Conservation (phyloP, 805 yeast species). For the Saccharomyces jurei region DNA sequence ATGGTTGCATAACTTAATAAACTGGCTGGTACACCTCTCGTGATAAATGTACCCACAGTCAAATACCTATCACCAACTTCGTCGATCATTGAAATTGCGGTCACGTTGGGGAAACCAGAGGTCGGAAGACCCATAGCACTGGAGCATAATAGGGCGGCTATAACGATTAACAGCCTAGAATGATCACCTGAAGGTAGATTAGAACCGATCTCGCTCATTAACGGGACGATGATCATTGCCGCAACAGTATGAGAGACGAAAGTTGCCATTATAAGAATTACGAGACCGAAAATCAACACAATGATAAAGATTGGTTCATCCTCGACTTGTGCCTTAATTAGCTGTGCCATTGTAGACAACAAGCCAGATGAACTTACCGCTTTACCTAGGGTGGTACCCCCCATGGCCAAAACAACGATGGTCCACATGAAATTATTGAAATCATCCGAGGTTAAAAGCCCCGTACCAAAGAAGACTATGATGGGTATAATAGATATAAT, state of each 20-base stretch:
- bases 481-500: constrained; percentile 85
- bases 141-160: constrained; percentile 64
- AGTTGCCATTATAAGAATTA: constrained; percentile 80
- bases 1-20: constrained; percentile 64
- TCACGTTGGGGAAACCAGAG: constrained; percentile 94
- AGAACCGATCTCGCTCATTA: constrained; percentile 84
- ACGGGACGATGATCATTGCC: constrained; percentile 84
- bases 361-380: constrained; percentile 91
- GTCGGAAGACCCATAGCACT: constrained; percentile 98
- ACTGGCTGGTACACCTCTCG: constrained; percentile 86
- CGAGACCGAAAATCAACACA: constrained; percentile 68
- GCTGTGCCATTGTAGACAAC: constrained; percentile 64
- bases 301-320: constrained; percentile 66
- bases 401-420: constrained; percentile 92
- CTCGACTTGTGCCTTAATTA: constrained; percentile 58
- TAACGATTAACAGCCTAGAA: constrained; percentile 71
- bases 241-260: constrained; percentile 97
- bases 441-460: constrained; percentile 78
- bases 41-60: constrained; percentile 77
- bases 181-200: constrained; percentile 65
- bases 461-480: constrained; percentile 87
- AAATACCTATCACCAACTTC: constrained; percentile 86
- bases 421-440: constrained; percentile 96
- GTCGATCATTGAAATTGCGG: constrained; percentile 91
- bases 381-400: constrained; percentile 91